Base-by-base conservation (phyloP, 768 basidiomycete species). In the Rhizopogon vesiculosus region DNA sequence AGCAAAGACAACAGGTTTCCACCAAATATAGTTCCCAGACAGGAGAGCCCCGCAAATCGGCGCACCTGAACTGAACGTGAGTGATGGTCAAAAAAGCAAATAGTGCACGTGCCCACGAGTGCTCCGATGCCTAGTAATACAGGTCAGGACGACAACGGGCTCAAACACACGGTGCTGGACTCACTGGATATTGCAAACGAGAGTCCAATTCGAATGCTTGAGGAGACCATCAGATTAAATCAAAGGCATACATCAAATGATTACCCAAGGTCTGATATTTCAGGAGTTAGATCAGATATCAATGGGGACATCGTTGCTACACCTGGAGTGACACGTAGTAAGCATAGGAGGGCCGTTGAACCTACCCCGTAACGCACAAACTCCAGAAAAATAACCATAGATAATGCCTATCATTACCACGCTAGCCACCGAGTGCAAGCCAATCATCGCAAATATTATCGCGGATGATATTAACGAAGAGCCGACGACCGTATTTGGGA, bases 11-110 rank as follows among this genome's bases (percentile, higher is more conserved):
- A 76, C 77, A 5, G 84, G 79, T 12, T 76, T 73, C 78, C 80
- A 83, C 84, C 85, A 86, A 3, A 76, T 64, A 60, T 78, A 83
- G 3, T 70, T 66, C 8, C 64, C 48, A 0, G 81, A 76, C 8
- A 86, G 71, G 22, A 86, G 69, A 2, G 81, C 79, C 2, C 85
- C 84, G 33, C 76, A 77, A 33, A 85, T 78, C 0, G 84, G 84
- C 0, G 80, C 74, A 3, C 82, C 83, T 78, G 53, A 7, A 33
- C 42, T 49, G n/a, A 54, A 64, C 62, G 67, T 29, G 67, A 51
- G 13, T 69, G 56, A 1, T 63, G 57, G 9, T 16, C 44, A 33
- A 41, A 10, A 31, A 44, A 25, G 40, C n/a, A 13, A 31, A 10
- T 7, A 33, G 40, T 38, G 18, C n/a, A 53, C 57, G 51, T 59